phyloP scores from a whole-genome alignment of 805 yeast genomes.

The Candida nonsorbophila region DNA sequence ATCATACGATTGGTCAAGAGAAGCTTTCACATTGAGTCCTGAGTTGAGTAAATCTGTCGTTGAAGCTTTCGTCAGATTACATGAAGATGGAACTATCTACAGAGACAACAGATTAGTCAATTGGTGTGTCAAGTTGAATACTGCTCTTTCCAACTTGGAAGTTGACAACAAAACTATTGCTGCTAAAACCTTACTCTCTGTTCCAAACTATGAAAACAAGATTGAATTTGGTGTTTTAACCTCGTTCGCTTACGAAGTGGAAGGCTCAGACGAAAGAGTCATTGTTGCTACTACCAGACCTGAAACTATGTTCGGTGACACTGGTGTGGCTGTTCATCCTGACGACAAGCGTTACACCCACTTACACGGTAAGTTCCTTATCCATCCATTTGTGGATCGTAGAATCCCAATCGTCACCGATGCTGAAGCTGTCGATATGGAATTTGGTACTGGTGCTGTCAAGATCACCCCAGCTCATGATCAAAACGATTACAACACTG shows the following conservation, averaged over 20 bases:
- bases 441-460: slow-evolving; percentile 99
- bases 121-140: slow-evolving; percentile 93
- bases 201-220: slow-evolving; percentile 87
- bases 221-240: slow-evolving; percentile 96
- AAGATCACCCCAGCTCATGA: slow-evolving; percentile 99
- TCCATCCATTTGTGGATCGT: slow-evolving; percentile 86
- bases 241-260: slow-evolving; percentile 89
- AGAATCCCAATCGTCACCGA: slow-evolving; percentile 86
- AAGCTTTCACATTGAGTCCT: slow-evolving; percentile 88
- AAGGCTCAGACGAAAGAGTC: slow-evolving; percentile 76
- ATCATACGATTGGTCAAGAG: slow-evolving; percentile 93
- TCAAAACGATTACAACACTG: slow-evolving; percentile 92
- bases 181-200: slow-evolving; percentile 73
- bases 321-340: slow-evolving; percentile 97
- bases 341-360: slow-evolving; percentile 89
- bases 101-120: slow-evolving; percentile 90
- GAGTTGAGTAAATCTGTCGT: slow-evolving; percentile 71
- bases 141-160: slow-evolving; percentile 94
- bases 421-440: slow-evolving; percentile 95
- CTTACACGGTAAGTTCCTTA: slow-evolving; percentile 86
- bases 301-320: slow-evolving; percentile 96
- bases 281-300: slow-evolving; percentile 98
- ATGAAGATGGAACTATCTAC: slow-evolving; percentile 93
- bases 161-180: slow-evolving; percentile 88
- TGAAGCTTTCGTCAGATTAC: slow-evolving; percentile 87